These are phyloP conservation scores for Aquilaria sinensis DNA, from an alignment of 345 rosid species.

Conservation along the genomic window DNA sequence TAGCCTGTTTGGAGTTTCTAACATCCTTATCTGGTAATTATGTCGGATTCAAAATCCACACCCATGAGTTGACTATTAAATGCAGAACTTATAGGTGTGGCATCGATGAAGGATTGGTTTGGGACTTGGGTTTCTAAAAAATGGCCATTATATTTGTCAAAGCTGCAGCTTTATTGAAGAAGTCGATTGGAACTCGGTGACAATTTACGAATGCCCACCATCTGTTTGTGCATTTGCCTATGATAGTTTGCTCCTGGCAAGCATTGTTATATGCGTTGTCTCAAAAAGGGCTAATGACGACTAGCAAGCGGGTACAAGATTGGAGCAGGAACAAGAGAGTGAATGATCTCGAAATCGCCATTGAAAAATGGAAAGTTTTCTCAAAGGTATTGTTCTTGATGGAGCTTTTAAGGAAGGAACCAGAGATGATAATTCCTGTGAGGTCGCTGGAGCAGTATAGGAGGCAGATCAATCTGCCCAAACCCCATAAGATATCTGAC, in stretches of 20 bases:
- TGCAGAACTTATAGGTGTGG: no score
- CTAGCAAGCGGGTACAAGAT: no score
- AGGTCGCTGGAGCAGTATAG: no score
- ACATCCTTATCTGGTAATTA: neutral
- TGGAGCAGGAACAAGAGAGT: no score
- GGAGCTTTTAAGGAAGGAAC: slow-evolving; percentile 63
- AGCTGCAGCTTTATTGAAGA: slow-evolving; percentile 9
- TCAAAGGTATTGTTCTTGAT: slow-evolving; percentile 54
- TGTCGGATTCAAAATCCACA: neutral
- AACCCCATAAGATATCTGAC: no score
- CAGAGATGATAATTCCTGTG: neutral
- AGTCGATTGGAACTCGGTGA: neutral
- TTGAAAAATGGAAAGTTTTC: slow-evolving; percentile 67
- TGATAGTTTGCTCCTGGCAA: slow-evolving; percentile 16
- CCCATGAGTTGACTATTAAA: no score
- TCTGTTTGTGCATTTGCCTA: slow-evolving; percentile 37
- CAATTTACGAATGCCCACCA: slow-evolving; percentile 13
- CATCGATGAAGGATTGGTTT: neutral
- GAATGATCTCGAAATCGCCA: slow-evolving; percentile 58
- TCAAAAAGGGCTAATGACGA: no score
- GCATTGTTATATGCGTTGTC: neutral
- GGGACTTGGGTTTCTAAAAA: neutral
- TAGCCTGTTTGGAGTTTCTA: neutral
- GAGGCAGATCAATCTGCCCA: no score
- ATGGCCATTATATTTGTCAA: slow-evolving; percentile 8